These are phyloP conservation scores for Botryosphaeria dothidea DNA, from an alignment of 2,329 filamentous ascomycete genomes.

Conservation along the genomic window DNA sequence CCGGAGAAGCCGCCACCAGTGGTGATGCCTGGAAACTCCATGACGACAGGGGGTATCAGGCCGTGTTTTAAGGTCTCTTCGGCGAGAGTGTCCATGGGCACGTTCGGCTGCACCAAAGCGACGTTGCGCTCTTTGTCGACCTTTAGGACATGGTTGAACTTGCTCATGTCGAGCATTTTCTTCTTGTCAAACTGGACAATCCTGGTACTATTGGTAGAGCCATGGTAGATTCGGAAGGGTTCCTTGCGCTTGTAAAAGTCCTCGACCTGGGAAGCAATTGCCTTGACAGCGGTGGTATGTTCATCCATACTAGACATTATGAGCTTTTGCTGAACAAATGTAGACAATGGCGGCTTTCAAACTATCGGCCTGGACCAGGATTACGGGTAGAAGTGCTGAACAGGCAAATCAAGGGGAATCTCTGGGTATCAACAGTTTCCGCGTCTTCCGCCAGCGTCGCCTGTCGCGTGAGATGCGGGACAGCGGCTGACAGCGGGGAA, in stretches of 20 bases:
- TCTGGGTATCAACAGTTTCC: background rate
- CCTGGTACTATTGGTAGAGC: slow-evolving; percentile 57
- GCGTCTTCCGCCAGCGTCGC: background rate
- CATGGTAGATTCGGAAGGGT: slow-evolving; percentile 59
- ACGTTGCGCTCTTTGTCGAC: slow-evolving; percentile 46
- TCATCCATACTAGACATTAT: slow-evolving; percentile 27
- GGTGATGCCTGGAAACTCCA: slow-evolving; percentile 72
- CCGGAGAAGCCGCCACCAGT: slow-evolving; percentile 67
- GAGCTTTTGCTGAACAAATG: background rate
- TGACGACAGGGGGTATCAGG: slow-evolving; percentile 65
- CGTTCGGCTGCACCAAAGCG: slow-evolving; percentile 65
- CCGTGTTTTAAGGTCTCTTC: slow-evolving; percentile 56
- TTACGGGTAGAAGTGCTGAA: background rate
- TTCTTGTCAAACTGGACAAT: slow-evolving; percentile 42
- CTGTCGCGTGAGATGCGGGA: background rate
- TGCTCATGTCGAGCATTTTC: slow-evolving; percentile 50
- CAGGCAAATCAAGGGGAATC: background rate
- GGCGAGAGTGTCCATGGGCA: slow-evolving; percentile 66
- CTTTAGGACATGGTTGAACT: slow-evolving; percentile 48
- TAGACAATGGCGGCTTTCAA: no score
- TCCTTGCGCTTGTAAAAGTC: slow-evolving; percentile 49
- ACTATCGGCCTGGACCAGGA: no score
- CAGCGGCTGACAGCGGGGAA: background rate
- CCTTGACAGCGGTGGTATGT: slow-evolving; percentile 38
- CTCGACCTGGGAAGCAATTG: slow-evolving; percentile 42